phyloP scores from a whole-genome alignment of 139 green algal species.

The Closterium sp. region DNA sequence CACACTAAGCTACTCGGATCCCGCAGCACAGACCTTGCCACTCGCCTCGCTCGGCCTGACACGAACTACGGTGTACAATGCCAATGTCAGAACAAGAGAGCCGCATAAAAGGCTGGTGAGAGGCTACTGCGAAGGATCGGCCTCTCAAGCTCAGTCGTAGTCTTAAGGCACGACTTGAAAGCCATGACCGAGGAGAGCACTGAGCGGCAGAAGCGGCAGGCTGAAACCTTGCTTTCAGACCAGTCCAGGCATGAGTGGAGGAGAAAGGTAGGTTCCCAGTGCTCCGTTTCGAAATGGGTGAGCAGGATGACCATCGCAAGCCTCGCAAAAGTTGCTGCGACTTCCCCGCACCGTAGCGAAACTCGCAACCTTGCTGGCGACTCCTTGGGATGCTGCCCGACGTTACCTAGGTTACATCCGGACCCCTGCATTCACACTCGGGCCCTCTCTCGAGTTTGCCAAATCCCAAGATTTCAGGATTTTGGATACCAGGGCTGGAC shows the following conservation, averaged over 20 bases:
- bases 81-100: not conserved
- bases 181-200: too few relatives aligned
- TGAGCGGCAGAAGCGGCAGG: not conserved
- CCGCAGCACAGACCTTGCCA: not conserved
- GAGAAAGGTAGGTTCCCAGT: not conserved
- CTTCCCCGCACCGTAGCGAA: not conserved
- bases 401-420: not conserved
- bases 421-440: not conserved
- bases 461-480: not conserved
- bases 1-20: not conserved
- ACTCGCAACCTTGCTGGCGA: not conserved
- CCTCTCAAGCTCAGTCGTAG: not conserved
- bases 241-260: too few relatives aligned
- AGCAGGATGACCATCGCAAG: not conserved
- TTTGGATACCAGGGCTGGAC: not conserved
- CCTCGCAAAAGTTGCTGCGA: too few relatives aligned
- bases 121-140: too few relatives aligned
- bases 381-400: not conserved
- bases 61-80: not conserved
- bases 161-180: not conserved
- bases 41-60: not conserved
- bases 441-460: too few relatives aligned
- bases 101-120: not conserved
- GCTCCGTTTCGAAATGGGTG: not conserved
- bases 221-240: not conserved